These are phyloP conservation scores for Carex littledalei DNA, from an alignment of 176 grass and related monocot species.

Conservation along the genomic window DNA sequence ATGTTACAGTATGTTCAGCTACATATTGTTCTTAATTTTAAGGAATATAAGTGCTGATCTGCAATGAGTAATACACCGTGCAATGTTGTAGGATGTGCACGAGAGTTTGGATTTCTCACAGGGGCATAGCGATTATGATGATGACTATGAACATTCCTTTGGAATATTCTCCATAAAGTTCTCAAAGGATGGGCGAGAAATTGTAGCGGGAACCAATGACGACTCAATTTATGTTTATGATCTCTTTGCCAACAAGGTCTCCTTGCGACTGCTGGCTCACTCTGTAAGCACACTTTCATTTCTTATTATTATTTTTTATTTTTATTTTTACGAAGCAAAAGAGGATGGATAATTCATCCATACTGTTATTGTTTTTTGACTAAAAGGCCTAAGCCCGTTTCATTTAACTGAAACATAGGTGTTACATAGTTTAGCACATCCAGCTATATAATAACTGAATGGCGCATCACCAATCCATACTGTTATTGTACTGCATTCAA, in stretches of 20 bases:
- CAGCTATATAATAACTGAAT: too few relatives aligned
- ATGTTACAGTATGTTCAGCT: constrained; percentile 62
- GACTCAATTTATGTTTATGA: constrained; percentile 86
- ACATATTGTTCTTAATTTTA: constrained; percentile 5
- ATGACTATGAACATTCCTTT: constrained; percentile 35
- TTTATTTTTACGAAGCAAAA: background rate
- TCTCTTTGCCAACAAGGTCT: constrained; percentile 69
- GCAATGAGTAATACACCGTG: background rate
- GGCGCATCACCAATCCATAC: too few relatives aligned
- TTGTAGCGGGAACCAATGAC: constrained; percentile 71
- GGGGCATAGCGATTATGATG: constrained; percentile 14
- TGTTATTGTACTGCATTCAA: background rate
- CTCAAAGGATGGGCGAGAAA: constrained; percentile 79
- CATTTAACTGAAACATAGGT: too few relatives aligned
- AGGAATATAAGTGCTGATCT: constrained; percentile 10
- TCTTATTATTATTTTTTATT: background rate
- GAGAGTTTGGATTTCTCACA: constrained; percentile 55
- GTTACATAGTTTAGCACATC: too few relatives aligned
- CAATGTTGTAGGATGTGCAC: constrained; percentile 70
- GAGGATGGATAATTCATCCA: background rate
- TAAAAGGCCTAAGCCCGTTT: too few relatives aligned
- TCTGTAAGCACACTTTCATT: constrained; percentile 25
- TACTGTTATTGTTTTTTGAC: background rate
- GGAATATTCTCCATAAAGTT: constrained; percentile 95
- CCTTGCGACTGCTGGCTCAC: constrained; percentile 54